Base-by-base conservation (phyloP, 176 grass and related monocot genomes). In the Thalia dealbata region DNA sequence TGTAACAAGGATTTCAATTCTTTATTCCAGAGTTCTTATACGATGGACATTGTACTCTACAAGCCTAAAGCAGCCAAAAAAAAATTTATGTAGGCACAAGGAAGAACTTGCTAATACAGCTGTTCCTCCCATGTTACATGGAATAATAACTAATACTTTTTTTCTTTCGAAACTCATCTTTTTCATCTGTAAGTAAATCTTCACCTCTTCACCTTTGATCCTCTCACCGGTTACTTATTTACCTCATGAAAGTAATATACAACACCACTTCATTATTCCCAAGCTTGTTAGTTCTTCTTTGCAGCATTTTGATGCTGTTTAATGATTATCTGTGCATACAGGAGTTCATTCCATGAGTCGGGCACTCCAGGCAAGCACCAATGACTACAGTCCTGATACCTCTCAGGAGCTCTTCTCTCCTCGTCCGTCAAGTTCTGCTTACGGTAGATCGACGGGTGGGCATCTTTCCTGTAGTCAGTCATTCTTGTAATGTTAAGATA, bases 391-490 rank as follows among this genome's bases (percentile, higher is more conserved):
- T 95, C 91, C 46, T 95, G 91, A 55, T 61, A 95, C 48, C 75
- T 90, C 69, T 95, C 84, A 0, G 84, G 87, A 1, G 79, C 80
- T 64, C 79, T 85, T 72, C 87, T 70, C 80, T 95, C 91, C 62
- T 95, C 86, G 1, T 89, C 82, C 0, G 66, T 85, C 14, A 83
- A 71, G 60, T 87, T 78, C 77, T 73, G 79, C 77, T 95, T 95
- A 24, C 82, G 79, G 70, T 93, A 99, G 73, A 99, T 64, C 0
- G 95, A 99, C 14, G 87, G 87, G 35, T 99, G 95, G 0, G 89
- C 95, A 54, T 99, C 95, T 79, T 99, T 99, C 82, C 90, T 84
- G 41, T 99, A 99, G 86, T 99, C 95, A 0, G 81, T 87, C 95
- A 95, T 87, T 81, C 85, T 91, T 50, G 95, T 99, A 76, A 99